phyloP scores from a whole-genome alignment of 2,329 filamentous ascomycete species.

The Scopulariopsis brevicaulis region DNA sequence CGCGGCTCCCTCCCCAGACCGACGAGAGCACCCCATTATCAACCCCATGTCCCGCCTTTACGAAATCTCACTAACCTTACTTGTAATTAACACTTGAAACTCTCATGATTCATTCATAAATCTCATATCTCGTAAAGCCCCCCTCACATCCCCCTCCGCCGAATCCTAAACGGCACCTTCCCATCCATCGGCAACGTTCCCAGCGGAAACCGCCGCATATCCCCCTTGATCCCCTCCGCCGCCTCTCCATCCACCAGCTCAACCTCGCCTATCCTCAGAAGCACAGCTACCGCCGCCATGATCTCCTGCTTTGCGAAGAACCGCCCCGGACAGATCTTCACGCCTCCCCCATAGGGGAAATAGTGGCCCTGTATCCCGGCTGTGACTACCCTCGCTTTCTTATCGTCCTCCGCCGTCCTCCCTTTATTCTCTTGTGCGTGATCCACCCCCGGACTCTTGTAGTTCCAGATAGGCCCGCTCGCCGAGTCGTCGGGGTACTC shows the following conservation, averaged over 20 bases:
- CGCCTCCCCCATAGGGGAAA: constrained; percentile 17
- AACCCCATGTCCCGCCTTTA: too few species aligned
- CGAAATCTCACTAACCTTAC: too few species aligned
- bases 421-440: background rate
- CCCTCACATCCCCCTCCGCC: background rate
- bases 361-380: constrained; percentile 6
- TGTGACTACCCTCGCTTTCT: constrained; percentile 5
- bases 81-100: too few species aligned
- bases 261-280: constrained; percentile 7
- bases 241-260: background rate
- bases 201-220: background rate
- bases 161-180: background rate
- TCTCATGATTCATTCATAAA: background rate
- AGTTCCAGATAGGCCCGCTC: constrained; percentile 8
- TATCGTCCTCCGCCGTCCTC: constrained; percentile 2
- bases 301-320: constrained; percentile 28
- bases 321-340: constrained; percentile 23
- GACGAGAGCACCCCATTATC: too few species aligned
- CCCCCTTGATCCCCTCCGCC: background rate
- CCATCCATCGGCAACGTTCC: background rate
- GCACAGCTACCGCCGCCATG: constrained; percentile 17
- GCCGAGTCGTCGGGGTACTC: constrained; percentile 8
- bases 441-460: background rate
- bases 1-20: too few species aligned
- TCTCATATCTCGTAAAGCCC: background rate